Evolutionary conservation across 129 eudicot species (phyloP).

Genomic region (Centrapalus pauciflorus): DNA sequence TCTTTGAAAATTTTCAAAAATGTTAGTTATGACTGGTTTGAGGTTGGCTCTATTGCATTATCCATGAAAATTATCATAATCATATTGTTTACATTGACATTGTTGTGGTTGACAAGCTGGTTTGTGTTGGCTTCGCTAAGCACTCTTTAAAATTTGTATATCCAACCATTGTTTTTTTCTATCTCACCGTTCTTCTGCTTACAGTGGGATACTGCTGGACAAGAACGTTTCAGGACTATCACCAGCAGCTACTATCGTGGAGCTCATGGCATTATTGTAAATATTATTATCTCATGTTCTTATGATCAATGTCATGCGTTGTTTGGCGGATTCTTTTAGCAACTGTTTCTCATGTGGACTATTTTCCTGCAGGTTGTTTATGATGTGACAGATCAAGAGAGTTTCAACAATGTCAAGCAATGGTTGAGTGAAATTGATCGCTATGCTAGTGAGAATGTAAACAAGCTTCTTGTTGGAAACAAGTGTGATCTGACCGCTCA

Average conservation of each 20-base stretch:
- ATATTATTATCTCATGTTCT: constrained; percentile 5
- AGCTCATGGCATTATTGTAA: constrained; percentile 95
- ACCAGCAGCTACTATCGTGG: constrained; percentile 99
- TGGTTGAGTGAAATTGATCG: constrained; percentile 97
- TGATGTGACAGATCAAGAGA: constrained; percentile 97
- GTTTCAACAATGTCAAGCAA: constrained; percentile 92
- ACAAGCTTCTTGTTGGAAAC: constrained; percentile 97
- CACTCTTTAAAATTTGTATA: background rate
- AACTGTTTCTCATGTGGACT: background rate
- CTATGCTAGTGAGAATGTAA: constrained; percentile 88
- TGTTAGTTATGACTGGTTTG: background rate
- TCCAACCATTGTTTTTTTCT: background rate
- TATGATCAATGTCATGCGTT: background rate
- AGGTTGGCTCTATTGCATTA: background rate
- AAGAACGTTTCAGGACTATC: constrained; percentile 95
- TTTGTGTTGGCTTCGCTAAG: background rate
- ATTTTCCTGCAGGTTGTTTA: constrained; percentile 70
- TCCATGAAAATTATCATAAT: background rate
- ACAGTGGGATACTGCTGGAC: constrained; percentile 98
- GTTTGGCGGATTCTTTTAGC: background rate
- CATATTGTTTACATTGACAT: background rate
- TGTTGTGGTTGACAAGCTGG: background rate
- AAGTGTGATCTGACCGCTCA: constrained; percentile 83
- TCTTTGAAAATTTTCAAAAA: background rate
- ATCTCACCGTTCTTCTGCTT: constrained; percentile 4